These are phyloP conservation scores for Taphrina wiesneri DNA, from an alignment of 1,139 yeast genomes.

Conservation along the genomic window DNA sequence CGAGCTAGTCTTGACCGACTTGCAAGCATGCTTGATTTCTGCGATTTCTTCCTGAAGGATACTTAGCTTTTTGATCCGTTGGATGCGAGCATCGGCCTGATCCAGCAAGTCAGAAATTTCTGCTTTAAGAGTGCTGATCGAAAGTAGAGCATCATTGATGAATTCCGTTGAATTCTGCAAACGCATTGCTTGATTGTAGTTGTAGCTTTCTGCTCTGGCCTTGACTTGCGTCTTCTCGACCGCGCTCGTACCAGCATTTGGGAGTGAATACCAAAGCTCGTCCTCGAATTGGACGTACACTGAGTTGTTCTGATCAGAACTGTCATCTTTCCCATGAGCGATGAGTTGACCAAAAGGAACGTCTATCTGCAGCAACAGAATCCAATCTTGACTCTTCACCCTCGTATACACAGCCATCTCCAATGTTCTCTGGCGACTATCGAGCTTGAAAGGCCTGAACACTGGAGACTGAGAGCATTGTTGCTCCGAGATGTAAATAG, in stretches of 20 bases:
- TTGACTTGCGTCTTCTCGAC: background rate
- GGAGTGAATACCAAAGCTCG: slow-evolving; percentile 15
- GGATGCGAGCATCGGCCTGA: background rate
- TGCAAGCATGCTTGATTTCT: background rate
- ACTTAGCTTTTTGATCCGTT: background rate
- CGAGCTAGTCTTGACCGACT: background rate
- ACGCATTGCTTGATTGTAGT: slow-evolving; percentile 18
- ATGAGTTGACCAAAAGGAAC: background rate
- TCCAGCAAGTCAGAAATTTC: background rate
- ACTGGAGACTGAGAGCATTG: slow-evolving; percentile 2
- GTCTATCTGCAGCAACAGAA: background rate
- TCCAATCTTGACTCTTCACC: background rate
- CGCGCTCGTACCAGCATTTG: background rate
- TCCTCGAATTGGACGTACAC: slow-evolving; percentile 10
- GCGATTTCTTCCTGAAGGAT: background rate
- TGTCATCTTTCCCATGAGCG: background rate
- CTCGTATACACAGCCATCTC: slow-evolving; percentile 10
- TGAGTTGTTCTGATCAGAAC: background rate
- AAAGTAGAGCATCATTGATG: slow-evolving; percentile 23
- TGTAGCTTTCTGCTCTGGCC: slow-evolving; percentile 5
- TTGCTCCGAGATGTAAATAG: slow-evolving; percentile 14
- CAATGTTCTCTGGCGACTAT: background rate
- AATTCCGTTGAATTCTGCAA: slow-evolving; percentile 20
- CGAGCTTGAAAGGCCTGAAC: slow-evolving; percentile 8
- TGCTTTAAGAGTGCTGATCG: background rate